Conservation (phyloP, 805 yeast genomes). For the Brettanomyces nanus region DNA sequence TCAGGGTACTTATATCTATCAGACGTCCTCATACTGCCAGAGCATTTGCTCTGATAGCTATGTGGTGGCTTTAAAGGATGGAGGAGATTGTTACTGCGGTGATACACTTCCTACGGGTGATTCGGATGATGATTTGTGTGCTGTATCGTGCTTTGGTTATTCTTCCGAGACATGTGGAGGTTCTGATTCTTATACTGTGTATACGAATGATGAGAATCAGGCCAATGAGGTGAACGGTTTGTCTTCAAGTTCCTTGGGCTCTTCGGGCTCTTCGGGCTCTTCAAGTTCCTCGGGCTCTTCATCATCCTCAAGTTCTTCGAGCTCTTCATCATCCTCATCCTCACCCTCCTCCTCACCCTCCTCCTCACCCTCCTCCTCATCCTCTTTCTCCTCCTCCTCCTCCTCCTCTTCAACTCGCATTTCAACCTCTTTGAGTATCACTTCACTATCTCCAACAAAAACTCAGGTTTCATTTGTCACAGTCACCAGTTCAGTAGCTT, state of each 20-base stretch:
- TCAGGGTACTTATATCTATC: slow-evolving; percentile 45
- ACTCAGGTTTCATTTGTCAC: slow-evolving; percentile 17
- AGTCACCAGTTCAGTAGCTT: slow-evolving; percentile 18
- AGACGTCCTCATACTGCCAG: slow-evolving; percentile 56
- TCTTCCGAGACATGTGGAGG: slow-evolving; percentile 58
- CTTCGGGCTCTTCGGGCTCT: slow-evolving; percentile 14
- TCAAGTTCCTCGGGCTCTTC: slow-evolving; percentile 13
- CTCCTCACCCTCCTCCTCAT: slow-evolving; percentile 8
- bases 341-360: slow-evolving; percentile 13
- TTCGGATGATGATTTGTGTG: slow-evolving; percentile 32
- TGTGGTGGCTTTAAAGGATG: slow-evolving; percentile 40
- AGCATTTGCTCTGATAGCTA: slow-evolving; percentile 33
- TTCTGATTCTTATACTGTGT: slow-evolving; percentile 37
- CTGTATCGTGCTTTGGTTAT: slow-evolving; percentile 50
- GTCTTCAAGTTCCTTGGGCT: slow-evolving; percentile 5
- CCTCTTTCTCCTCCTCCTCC: slow-evolving; percentile 10
- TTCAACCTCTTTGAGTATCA: background rate
- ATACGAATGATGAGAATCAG: slow-evolving; percentile 21
- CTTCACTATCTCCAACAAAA: slow-evolving; percentile 12
- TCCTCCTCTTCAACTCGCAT: slow-evolving; percentile 8
- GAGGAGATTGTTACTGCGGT: slow-evolving; percentile 63
- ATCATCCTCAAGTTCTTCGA: slow-evolving; percentile 5
- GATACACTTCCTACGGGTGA: slow-evolving; percentile 28
- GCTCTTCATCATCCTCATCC: slow-evolving; percentile 11
- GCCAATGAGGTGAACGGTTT: slow-evolving; percentile 13